These are phyloP conservation scores for Pseudonitzschia multiseries DNA, from an alignment of 108 stramenopile genomes.

Conservation along the genomic window DNA sequence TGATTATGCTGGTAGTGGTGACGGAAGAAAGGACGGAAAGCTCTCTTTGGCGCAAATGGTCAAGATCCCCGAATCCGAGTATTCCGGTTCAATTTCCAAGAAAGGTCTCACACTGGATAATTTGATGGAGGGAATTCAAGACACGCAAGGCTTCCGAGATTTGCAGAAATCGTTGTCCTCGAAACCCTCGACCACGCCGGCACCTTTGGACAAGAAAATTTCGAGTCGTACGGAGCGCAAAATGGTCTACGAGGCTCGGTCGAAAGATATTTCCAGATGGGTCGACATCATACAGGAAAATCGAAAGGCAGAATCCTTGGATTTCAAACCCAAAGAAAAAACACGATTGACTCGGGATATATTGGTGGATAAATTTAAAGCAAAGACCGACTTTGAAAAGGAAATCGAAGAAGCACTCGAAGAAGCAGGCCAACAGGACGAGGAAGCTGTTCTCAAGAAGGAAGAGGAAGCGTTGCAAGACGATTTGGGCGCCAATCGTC, in stretches of 20 bases:
- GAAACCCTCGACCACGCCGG: constrained; percentile 50
- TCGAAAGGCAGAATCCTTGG: constrained; percentile 90
- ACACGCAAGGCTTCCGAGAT: constrained; percentile 78
- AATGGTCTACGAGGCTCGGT: constrained; percentile 76
- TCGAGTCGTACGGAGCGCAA: constrained; percentile 85
- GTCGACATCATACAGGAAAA: constrained; percentile 78
- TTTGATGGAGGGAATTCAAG: constrained; percentile 78
- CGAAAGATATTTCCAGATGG: constrained; percentile 83
- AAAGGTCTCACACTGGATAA: constrained; percentile 75
- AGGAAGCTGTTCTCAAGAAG: constrained; percentile 71
- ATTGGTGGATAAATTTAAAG: constrained; percentile 81
- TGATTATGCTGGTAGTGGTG: constrained; percentile 29
- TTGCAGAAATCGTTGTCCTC: constrained; percentile 75
- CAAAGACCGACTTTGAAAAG: constrained; percentile 92
- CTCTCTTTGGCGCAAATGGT: constrained; percentile 33
- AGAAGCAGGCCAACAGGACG: constrained; percentile 83
- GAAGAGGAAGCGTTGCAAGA: constrained; percentile 60
- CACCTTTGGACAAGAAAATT: constrained; percentile 70
- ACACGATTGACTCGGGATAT: constrained; percentile 50
- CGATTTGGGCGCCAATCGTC: constrained; percentile 80
- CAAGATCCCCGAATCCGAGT: constrained; percentile 34
- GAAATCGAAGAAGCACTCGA: constrained; percentile 83
- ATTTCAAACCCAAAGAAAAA: constrained; percentile 83
- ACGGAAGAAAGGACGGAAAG: constrained; percentile 20
- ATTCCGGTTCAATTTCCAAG: constrained; percentile 41